Conservation (phyloP, 1,139 yeast genomes). For the Saccharomyces hybrid region DNA sequence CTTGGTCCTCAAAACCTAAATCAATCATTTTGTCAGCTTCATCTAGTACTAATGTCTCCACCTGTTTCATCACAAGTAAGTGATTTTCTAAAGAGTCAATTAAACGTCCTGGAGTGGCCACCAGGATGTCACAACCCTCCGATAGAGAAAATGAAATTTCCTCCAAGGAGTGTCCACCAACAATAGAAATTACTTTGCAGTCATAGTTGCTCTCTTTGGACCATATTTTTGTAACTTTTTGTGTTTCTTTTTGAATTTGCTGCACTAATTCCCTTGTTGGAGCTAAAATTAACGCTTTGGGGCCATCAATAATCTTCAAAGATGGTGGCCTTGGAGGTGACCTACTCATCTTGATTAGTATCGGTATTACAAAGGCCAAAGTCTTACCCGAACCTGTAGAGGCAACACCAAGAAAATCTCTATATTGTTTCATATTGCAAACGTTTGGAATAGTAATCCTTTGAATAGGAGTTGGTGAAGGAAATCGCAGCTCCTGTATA, state of each 20-base stretch:
- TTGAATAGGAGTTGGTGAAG: conserved; percentile 81
- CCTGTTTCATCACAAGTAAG: conserved; percentile 50
- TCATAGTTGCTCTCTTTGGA: conserved; percentile 31
- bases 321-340: conserved; percentile 34
- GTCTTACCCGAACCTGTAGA: conserved; percentile 97
- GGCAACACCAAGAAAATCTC: conserved; percentile 83
- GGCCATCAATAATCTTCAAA: conserved; percentile 47
- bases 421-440: conserved; percentile 34
- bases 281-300: conserved; percentile 62
- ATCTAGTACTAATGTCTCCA: conserved; percentile 71
- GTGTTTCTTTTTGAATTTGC: conserved; percentile 67
- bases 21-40: conserved; percentile 96
- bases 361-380: conserved; percentile 70
- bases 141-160: conserved; percentile 56
- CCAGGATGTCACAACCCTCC: conserved; percentile 70
- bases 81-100: conserved; percentile 71
- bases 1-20: conserved; percentile 83
- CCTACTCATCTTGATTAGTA: conserved; percentile 50
- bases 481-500: conserved; percentile 39
- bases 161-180: conserved; percentile 86
- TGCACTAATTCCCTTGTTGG: conserved; percentile 93
- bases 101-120: conserved; percentile 91
- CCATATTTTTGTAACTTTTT: conserved; percentile 40
- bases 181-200: conserved; percentile 58
- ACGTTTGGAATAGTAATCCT: conserved; percentile 81